Evolutionary conservation across 2,329 filamentous ascomycete genomes (phyloP).

Genomic region (Arthrobotrys pseudoclavata): DNA sequence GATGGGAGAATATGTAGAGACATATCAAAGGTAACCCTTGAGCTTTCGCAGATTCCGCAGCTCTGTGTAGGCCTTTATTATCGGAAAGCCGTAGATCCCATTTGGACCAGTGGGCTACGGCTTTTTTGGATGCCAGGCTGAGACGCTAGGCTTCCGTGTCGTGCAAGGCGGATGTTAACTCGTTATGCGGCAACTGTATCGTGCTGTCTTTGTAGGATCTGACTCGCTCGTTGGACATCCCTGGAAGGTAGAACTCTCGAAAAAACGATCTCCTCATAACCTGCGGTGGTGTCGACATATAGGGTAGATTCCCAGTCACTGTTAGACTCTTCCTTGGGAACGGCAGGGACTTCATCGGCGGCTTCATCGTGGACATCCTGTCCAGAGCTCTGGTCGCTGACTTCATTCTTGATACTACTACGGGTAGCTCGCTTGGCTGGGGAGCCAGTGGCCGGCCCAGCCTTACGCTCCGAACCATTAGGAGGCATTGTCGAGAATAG

Average conservation of each 20-base stretch:
- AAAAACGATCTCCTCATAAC: conserved; percentile 73
- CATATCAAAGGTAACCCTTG: conserved; percentile 79
- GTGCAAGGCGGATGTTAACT: conserved; percentile 73
- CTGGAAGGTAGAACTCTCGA: conserved; percentile 83
- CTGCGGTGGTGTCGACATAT: background rate
- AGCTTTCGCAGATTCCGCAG: conserved; percentile 76
- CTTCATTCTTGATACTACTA: conserved; percentile 3
- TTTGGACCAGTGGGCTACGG: conserved; percentile 92
- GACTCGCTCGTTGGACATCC: conserved; percentile 86
- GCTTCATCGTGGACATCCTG: background rate
- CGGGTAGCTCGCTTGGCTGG: conserved; percentile 30
- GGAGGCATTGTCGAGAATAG: conserved; percentile 44
- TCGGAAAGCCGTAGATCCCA: conserved; percentile 80
- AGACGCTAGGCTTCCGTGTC: conserved; percentile 73
- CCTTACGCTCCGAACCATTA: conserved; percentile 48
- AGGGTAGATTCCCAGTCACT: background rate
- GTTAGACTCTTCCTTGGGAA: background rate
- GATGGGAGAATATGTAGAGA: conserved; percentile 83
- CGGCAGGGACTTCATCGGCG: background rate
- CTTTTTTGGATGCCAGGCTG: conserved; percentile 71
- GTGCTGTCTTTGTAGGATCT: conserved; percentile 78
- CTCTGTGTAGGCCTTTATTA: conserved; percentile 78
- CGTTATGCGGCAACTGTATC: conserved; percentile 79
- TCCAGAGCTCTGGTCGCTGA: conserved; percentile 10
- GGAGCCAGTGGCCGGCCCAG: conserved; percentile 11